These are phyloP conservation scores for Pyrus hybrid DNA, from an alignment of 331 rosid genomes.

Conservation along the genomic window DNA sequence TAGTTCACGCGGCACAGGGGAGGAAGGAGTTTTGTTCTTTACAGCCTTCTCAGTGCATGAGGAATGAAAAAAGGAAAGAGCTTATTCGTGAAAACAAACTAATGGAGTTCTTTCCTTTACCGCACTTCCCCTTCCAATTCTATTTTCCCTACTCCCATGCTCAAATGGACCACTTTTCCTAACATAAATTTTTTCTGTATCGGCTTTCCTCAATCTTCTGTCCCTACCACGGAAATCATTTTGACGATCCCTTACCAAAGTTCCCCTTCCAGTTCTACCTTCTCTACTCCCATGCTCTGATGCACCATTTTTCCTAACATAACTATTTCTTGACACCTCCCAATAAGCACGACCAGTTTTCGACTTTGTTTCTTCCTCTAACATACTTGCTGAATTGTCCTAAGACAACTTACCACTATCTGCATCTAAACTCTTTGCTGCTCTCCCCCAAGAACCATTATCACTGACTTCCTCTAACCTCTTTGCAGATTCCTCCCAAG, in stretches of 20 bases:
- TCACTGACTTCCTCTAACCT: slow-evolving; percentile 9
- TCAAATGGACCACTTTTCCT: slow-evolving; percentile 12
- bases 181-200: slow-evolving; percentile 19
- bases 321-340: slow-evolving; percentile 4
- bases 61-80: too few species aligned
- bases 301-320: slow-evolving; percentile 14
- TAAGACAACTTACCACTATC: slow-evolving; percentile 34
- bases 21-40: too few species aligned
- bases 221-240: slow-evolving; percentile 17
- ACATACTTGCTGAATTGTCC: slow-evolving; percentile 40
- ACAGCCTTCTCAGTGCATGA: too few species aligned
- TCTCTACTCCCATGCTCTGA: slow-evolving; percentile 15
- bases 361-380: slow-evolving; percentile 29
- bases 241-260: slow-evolving; percentile 23
- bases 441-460: slow-evolving; percentile 20
- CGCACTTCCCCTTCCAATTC: slow-evolving; percentile 14
- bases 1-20: too few species aligned
- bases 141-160: slow-evolving; percentile 17
- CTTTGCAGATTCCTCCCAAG: slow-evolving; percentile 38
- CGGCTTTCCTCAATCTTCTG: slow-evolving; percentile 22
- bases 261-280: slow-evolving; percentile 18
- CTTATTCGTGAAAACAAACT: too few species aligned
- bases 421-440: slow-evolving; percentile 25
- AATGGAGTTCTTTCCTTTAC: too few species aligned
- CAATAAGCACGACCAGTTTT: slow-evolving; percentile 23